Conservation (phyloP, 768 basidiomycete species). For the Trametes gibbosa region DNA sequence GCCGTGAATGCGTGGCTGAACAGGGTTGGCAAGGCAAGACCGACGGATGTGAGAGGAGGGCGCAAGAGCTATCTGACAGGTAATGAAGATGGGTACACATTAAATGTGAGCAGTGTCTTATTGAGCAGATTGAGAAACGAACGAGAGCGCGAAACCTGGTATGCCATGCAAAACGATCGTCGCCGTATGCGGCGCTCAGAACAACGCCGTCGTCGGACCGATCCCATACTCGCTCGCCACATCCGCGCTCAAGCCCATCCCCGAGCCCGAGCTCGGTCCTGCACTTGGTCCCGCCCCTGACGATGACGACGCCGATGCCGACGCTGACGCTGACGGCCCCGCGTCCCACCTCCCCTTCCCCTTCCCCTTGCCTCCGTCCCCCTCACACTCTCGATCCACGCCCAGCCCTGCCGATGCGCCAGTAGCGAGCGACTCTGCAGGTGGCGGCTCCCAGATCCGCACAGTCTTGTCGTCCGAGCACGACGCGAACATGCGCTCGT, state of each 20-base stretch:
- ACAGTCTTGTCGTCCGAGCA: conserved; percentile 93
- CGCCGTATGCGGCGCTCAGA: conserved; percentile 1
- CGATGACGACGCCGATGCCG: background rate
- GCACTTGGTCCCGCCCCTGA: background rate
- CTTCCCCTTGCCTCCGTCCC: conserved; percentile 22
- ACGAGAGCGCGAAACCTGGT: background rate
- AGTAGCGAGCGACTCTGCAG: conserved; percentile 11
- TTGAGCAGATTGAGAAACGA: background rate
- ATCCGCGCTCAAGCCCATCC: conserved; percentile 1
- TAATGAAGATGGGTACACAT: background rate
- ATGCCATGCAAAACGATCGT: conserved; percentile 1
- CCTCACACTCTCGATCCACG: conserved; percentile 13
- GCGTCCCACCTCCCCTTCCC: conserved; percentile 23
- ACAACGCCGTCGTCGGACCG: conserved; percentile 17
- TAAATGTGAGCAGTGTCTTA: conserved; percentile 13
- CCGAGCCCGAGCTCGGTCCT: background rate
- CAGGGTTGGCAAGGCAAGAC: background rate
- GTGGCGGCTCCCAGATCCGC: conserved; percentile 75
- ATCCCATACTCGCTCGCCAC: conserved; percentile 12
- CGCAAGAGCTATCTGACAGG: too few species aligned
- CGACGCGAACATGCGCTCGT: conserved; percentile 91
- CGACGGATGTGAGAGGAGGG: background rate
- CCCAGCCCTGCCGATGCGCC: background rate
- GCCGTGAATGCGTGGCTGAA: conserved; percentile 10
- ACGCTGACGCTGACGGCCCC: background rate